Base-by-base conservation (phyloP, 2,329 filamentous ascomycete genomes). In the Exophiala lecanii-corni region DNA sequence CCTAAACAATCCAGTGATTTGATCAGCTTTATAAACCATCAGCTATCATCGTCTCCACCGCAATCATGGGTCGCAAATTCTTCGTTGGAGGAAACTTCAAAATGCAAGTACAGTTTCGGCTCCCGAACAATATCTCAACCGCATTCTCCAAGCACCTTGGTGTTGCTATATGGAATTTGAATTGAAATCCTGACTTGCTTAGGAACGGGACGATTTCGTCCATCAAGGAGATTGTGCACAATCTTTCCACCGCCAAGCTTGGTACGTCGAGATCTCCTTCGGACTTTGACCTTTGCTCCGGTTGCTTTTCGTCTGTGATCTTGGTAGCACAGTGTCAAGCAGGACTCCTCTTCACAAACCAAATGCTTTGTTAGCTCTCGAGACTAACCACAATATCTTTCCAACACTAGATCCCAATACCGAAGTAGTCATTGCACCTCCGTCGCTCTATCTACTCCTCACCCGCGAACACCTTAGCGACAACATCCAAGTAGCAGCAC, bases 11-110 rank as follows among this genome's bases (percentile, higher is more conserved):
- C n/a, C n/a, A n/a, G n/a, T n/a, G n/a, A n/a, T n/a, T n/a, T n/a
- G n/a, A n/a, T n/a, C n/a, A n/a, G n/a, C n/a, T n/a, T n/a, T n/a
- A n/a, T n/a, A n/a, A n/a, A n/a, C n/a, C n/a, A n/a, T n/a, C n/a
- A n/a, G n/a, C n/a, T n/a, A n/a, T n/a, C n/a, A n/a, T n/a, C n/a
- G n/a, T 21, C 12, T 20, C 19, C 4, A 47, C 40, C 54, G 65
- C 72, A 78, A 87, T 63, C 62, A 95, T 94, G 89, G 78, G 83
- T 79, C 89, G 89, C 76, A 85, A 89, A 76, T 95, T 94, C 78
- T 94, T 95, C 70, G 86, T 95, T 69, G 89, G 89, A 70, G 89
- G 89, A 66, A 98, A 98, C 84, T 97, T 97, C 77, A 97, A 98
- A 80, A 97, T 97, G 89, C 94, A 74, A 65, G 57, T 48, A 45